Evolutionary conservation across 2,329 filamentous ascomycete species (phyloP), one percentile per base, ranked within the genome.

Genomic region (Colletotrichum somersetense): DNA sequence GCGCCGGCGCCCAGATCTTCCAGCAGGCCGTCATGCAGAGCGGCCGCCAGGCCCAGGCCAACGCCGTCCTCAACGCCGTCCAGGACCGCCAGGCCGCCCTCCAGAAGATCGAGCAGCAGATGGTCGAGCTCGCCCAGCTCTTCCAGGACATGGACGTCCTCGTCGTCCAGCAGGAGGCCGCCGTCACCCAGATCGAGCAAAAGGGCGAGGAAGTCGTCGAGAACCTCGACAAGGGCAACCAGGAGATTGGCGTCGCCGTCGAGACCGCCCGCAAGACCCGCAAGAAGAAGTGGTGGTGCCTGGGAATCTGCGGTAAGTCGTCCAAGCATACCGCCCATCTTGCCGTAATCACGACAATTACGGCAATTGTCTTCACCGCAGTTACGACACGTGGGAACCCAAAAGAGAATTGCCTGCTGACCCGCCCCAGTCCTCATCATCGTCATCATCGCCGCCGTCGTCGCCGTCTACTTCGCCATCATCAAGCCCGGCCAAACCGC

Each of bases 201-300:
- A 94, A 96, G 84, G 94, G 91, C 48, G 93, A 97, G 82, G 93
- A 97, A 79, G 93, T 96, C 50, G 90, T 93, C 61, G 91, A 92
- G 70, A 93, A 98, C 81, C 89, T 98, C 59, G 90, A 92, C 78
- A 92, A 96, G 81, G 96, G 92, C 75, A 98, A 96, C 79, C 88
- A 90, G 74, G 91, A 98, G 81, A 93, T 98, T 72, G 91, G 88
- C 50, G 89, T 89, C n/a, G 95, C 95, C 16, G 93, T 97, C 74
- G 87, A 88, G 73, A 97, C 93, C 76, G 96, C 96, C 11, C 88
- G 92, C 80, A 89, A 90, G 77, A 93, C 92, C 62, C 89, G 93
- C 76, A 93, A 91, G 85, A 97, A 97, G 94, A 98, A 98, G 92
- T 98, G 95, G 95, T 95, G 93, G 81, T 97, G 95, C 86, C 84